These are phyloP conservation scores for Apostasia ramifera DNA, from an alignment of 106 monocot species.

Conservation along the genomic window DNA sequence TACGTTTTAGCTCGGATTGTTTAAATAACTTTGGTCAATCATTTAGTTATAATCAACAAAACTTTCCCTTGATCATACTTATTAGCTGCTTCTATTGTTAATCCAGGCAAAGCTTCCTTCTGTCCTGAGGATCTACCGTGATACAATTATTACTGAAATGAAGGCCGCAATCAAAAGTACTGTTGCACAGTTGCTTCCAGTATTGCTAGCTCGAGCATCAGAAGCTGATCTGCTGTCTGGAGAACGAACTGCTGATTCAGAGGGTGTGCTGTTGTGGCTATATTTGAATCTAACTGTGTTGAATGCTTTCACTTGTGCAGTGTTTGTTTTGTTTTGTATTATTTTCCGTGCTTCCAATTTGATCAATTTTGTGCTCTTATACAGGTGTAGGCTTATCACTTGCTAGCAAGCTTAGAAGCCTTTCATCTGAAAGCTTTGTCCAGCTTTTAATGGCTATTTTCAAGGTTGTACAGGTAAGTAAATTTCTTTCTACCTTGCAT, in stretches of 20 bases:
- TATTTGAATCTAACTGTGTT: conserved; percentile 3
- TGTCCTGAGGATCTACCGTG: conserved; percentile 84
- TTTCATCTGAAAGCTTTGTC: conserved; percentile 91
- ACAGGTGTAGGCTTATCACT: conserved; percentile 78
- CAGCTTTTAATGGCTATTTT: conserved; percentile 86
- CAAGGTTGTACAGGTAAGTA: conserved; percentile 80
- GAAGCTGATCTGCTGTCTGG: conserved; percentile 50
- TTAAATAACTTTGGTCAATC: not conserved
- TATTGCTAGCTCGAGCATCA: conserved; percentile 50
- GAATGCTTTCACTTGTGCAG: not conserved
- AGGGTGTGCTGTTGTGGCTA: conserved; percentile 34
- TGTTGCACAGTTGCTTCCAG: conserved; percentile 81
- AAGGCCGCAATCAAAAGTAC: conserved; percentile 90
- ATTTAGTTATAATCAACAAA: not conserved
- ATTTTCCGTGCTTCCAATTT: not conserved
- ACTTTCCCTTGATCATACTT: not conserved
- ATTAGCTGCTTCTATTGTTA: not conserved
- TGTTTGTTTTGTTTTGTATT: not conserved
- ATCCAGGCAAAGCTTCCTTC: conserved; percentile 78
- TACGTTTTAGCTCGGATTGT: no score
- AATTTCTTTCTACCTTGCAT: not conserved
- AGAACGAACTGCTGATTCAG: conserved; percentile 67
- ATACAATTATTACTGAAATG: conserved; percentile 87
- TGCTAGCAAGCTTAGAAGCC: conserved; percentile 80
- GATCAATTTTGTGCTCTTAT: conserved; percentile 1